Conservation (phyloP, 768 basidiomycete species). For the Lentinula edodes region DNA sequence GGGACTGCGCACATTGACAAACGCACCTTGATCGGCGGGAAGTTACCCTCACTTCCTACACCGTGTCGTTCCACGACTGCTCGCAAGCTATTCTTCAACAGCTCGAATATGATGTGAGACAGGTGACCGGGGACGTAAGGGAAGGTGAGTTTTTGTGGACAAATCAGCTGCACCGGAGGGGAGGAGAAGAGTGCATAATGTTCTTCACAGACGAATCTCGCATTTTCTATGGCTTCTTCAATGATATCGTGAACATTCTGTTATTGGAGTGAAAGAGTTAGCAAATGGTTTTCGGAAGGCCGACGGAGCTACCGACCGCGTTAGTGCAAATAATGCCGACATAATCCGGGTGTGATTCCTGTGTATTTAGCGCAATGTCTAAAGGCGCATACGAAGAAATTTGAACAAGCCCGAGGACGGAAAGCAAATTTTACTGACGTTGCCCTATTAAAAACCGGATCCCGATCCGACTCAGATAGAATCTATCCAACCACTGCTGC, state of each 20-base stretch:
- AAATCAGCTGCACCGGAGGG: constrained; percentile 94
- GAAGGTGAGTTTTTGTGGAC: constrained; percentile 80
- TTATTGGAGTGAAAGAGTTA: constrained; percentile 3
- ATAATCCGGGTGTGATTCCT: constrained; percentile 84
- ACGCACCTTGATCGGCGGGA: constrained; percentile 73
- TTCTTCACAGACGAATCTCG: constrained; percentile 28
- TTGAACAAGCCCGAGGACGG: background rate
- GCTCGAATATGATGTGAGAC: constrained; percentile 94
- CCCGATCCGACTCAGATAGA: constrained; percentile 93
- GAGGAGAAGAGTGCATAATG: constrained; percentile 82
- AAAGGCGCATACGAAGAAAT: background rate
- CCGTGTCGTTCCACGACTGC: constrained; percentile 95
- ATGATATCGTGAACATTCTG: constrained; percentile 95
- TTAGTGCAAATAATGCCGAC: constrained; percentile 97
- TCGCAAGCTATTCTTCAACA: constrained; percentile 95
- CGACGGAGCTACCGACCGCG: constrained; percentile 48
- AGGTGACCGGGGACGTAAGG: constrained; percentile 96
- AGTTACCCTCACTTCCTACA: constrained; percentile 57
- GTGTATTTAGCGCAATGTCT: constrained; percentile 94
- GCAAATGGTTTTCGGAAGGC: background rate
- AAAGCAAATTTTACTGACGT: constrained; percentile 46
- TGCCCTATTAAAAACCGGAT: constrained; percentile 97
- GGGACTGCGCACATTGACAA: background rate
- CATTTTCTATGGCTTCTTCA: constrained; percentile 98
- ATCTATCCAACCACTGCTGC: constrained; percentile 93